Percentiles rank a stretch among this genome's conserved stretches.
phyloP scores from a whole-genome alignment of 2,329 filamentous ascomycete species.

The Graphilbum ipis-grandicollis region DNA sequence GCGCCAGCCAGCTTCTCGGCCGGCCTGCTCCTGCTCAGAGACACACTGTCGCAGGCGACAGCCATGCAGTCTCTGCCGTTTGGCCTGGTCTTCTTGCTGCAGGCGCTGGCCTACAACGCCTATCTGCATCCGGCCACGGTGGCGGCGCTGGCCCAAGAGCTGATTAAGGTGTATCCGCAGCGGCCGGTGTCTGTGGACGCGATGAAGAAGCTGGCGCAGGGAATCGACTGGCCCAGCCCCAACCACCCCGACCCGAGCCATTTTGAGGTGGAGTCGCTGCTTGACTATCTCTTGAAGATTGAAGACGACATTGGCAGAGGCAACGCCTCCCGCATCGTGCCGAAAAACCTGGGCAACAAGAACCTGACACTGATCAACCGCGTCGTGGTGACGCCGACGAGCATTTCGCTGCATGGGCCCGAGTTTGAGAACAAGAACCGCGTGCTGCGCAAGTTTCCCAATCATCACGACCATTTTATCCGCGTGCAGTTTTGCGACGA shows the following conservation, averaged over 20 bases:
- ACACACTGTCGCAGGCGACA: constrained; percentile 11
- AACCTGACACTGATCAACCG: constrained; percentile 36
- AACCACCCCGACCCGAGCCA: constrained; percentile 22
- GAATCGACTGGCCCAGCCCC: constrained; percentile 37
- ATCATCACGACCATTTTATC: constrained; percentile 45
- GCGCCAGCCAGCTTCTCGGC: too few relatives aligned
- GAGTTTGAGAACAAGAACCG: constrained; percentile 53
- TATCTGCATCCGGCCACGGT: constrained; percentile 40
- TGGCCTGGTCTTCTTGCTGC: constrained; percentile 40
- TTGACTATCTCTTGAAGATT: constrained; percentile 19
- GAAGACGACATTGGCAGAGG: constrained; percentile 17
- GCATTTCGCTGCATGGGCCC: constrained; percentile 39
- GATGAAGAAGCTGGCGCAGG: constrained; percentile 31
- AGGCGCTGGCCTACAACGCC: constrained; percentile 44
- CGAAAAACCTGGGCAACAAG: constrained; percentile 11
- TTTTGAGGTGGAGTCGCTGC: constrained; percentile 23
- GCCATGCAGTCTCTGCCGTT: constrained; percentile 26
- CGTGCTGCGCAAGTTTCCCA: constrained; percentile 47
- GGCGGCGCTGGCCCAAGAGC: constrained; percentile 23
- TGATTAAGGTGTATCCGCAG: constrained; percentile 17
- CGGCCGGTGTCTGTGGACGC: constrained; percentile 32
- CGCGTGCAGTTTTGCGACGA: constrained; percentile 62
- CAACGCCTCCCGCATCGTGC: constrained; percentile 4
- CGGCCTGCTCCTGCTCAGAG: constrained; percentile 9
- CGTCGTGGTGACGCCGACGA: constrained; percentile 40